Evolutionary conservation across 2,329 filamentous ascomycete species (phyloP).

Genomic region (Beauveria australis): DNA sequence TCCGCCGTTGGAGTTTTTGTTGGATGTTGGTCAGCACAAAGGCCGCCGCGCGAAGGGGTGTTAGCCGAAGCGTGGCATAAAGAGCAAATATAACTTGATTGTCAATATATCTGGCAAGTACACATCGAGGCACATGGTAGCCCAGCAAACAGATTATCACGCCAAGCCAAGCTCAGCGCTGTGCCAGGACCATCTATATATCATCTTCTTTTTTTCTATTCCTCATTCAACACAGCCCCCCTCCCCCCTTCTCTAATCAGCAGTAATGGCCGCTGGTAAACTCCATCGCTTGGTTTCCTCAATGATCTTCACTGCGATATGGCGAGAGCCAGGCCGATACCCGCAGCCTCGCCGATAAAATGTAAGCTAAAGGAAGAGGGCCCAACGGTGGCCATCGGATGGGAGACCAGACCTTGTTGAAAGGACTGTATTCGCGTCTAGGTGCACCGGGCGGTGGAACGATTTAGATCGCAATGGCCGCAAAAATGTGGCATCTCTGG

Average conservation of each 20-base stretch:
- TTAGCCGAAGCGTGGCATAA: not conserved
- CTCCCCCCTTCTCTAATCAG: not conserved
- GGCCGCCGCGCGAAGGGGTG: not conserved
- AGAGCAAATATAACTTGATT: not conserved
- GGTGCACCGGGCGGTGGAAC: not conserved
- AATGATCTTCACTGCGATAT: not conserved
- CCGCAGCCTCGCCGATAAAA: not conserved
- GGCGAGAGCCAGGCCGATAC: not conserved
- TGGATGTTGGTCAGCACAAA: not conserved
- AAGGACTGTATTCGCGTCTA: not conserved
- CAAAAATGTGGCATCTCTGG: not conserved
- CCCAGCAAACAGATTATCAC: not conserved
- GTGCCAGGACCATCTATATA: not conserved
- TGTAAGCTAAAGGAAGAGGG: not conserved
- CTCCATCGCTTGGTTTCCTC: not conserved
- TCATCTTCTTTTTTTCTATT: not conserved
- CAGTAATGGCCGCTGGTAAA: not conserved
- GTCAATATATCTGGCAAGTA: not conserved
- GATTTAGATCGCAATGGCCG: not conserved
- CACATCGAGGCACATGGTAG: not conserved
- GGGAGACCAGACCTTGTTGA: conserved; percentile 6
- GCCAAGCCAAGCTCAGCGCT: not conserved
- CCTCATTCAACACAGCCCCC: not conserved
- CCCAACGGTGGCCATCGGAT: not conserved
- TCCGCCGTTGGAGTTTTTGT: not conserved